phyloP scores from a whole-genome alignment of 768 basidiomycete species.

The Kwoniella europaea region DNA sequence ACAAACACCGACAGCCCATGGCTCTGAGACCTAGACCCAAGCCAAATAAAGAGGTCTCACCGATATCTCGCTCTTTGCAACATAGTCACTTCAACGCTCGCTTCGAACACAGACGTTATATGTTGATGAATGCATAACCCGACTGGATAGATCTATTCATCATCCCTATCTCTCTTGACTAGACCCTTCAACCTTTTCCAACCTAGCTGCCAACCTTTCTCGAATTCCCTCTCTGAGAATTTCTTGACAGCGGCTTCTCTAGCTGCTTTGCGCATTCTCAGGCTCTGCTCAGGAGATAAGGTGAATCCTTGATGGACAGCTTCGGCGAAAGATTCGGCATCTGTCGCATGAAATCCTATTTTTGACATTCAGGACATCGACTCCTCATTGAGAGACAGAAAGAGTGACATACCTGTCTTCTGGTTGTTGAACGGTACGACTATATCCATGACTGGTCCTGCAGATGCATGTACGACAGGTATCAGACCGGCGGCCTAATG shows the following conservation, averaged over 20 bases:
- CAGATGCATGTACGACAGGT: conserved; percentile 88
- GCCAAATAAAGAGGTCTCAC: not conserved
- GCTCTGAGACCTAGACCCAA: not conserved
- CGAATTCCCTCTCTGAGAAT: conserved; percentile 80
- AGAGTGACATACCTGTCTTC: conserved; percentile 66
- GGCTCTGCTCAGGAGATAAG: conserved; percentile 65
- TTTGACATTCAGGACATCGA: not conserved
- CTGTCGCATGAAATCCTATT: conserved; percentile 79
- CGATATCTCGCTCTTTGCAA: not conserved
- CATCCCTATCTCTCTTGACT: conserved; percentile 11
- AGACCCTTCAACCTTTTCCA: conserved; percentile 42
- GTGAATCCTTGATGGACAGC: conserved; percentile 70
- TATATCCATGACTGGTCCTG: conserved; percentile 88
- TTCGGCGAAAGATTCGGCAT: conserved; percentile 69
- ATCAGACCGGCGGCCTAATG: conserved; percentile 88
- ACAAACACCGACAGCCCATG: not conserved
- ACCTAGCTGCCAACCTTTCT: conserved; percentile 64
- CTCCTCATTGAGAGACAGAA: not conserved
- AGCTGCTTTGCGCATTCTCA: conserved; percentile 71
- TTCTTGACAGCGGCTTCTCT: conserved; percentile 71
- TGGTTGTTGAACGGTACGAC: conserved; percentile 76
- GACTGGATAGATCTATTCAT: not conserved
- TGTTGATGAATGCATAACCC: not conserved
- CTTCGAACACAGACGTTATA: no score
- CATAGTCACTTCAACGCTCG: not conserved